These are phyloP conservation scores for Citrus inodora DNA, from an alignment of 345 rosid species.

Conservation along the genomic window DNA sequence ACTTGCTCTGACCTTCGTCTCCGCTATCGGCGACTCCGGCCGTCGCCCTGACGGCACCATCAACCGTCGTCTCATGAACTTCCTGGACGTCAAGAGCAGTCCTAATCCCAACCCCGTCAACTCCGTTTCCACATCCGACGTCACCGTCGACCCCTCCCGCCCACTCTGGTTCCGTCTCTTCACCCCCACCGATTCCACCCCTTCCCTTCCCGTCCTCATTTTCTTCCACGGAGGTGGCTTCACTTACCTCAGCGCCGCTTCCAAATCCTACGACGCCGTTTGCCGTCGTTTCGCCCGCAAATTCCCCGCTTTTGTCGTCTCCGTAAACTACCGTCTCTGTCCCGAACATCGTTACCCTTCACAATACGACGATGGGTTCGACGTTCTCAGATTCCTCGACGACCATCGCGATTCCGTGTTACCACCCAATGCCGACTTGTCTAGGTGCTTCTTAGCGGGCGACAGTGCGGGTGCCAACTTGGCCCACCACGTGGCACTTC, in stretches of 20 bases:
- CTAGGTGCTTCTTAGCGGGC: constrained; percentile 62
- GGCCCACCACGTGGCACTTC: constrained; percentile 69
- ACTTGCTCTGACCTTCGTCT: constrained; percentile 31
- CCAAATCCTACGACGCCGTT: constrained; percentile 46
- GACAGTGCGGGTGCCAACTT: constrained; percentile 85
- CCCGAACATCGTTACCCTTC: constrained; percentile 76
- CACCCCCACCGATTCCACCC: constrained; percentile 26
- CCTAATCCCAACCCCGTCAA: constrained; percentile 45
- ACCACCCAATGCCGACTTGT: constrained; percentile 53
- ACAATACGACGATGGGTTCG: constrained; percentile 78
- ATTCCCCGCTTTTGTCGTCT: constrained; percentile 54
- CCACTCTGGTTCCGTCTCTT: constrained; percentile 77
- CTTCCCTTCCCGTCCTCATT: constrained; percentile 54
- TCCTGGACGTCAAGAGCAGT: constrained; percentile 46
- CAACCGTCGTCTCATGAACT: constrained; percentile 53
- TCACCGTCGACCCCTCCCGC: constrained; percentile 54
- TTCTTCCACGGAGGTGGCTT: constrained; percentile 94
- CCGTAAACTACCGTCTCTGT: constrained; percentile 72
- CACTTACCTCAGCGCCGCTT: constrained; percentile 53
- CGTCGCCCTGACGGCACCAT: constrained; percentile 55
- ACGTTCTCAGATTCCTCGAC: constrained; percentile 52
- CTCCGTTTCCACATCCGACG: constrained; percentile 53
- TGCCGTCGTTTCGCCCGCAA: constrained; percentile 61
- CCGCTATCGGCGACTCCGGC: constrained; percentile 36
- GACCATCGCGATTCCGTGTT: constrained; percentile 24